Evolutionary conservation across 2,329 filamentous ascomycete genomes (phyloP).

Genomic region (Aspergillus brunneoviolaceus): DNA sequence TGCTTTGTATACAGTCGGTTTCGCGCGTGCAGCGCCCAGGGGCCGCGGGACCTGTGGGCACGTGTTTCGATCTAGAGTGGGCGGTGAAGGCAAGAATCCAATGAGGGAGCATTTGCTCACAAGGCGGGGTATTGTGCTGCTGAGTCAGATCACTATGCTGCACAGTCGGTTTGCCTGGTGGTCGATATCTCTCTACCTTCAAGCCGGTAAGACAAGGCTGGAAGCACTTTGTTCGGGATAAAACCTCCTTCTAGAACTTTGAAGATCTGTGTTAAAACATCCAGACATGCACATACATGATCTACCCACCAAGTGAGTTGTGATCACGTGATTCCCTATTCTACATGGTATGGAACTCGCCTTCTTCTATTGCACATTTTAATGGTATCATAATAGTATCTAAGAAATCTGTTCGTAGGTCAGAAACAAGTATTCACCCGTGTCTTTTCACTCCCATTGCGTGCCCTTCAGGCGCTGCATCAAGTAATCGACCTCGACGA

Average conservation of each 20-base stretch:
- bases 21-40: background rate
- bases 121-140: background rate
- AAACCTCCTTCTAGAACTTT: no score
- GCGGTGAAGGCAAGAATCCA: background rate
- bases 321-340: background rate
- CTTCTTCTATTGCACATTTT: background rate
- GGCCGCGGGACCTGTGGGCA: background rate
- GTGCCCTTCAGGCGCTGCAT: slow-evolving; percentile 77
- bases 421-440: background rate
- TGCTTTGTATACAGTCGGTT: background rate
- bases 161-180: slow-evolving; percentile 9
- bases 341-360: background rate
- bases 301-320: no score
- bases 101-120: background rate
- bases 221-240: no score
- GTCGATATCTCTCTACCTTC: no score
- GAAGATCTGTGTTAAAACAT: no score
- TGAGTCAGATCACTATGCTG: slow-evolving; percentile 13
- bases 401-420: background rate
- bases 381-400: background rate
- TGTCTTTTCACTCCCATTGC: slow-evolving; percentile 44
- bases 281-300: no score
- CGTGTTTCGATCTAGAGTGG: background rate
- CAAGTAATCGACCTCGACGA: slow-evolving; percentile 95
- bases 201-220: no score